phyloP scores from a whole-genome alignment of 164 flowering plant genomes.

The Dillenia suffruticosa region DNA sequence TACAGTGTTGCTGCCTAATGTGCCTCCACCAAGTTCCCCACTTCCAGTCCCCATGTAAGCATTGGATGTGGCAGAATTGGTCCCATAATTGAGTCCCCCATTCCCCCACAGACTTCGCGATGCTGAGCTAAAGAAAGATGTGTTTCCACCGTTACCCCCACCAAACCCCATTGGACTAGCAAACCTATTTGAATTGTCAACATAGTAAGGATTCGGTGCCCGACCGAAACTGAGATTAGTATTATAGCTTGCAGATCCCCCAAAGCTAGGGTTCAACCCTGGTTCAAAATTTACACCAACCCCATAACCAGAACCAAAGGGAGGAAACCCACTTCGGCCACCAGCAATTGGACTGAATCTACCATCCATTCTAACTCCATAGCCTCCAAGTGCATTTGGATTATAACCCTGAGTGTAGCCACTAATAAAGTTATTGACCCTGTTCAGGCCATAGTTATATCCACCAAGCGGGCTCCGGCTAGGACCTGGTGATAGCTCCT shows the following conservation, averaged over 20 bases:
- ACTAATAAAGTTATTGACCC: conserved; percentile 46
- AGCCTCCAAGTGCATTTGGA: conserved; percentile 50
- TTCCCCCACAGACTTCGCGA: conserved; percentile 71
- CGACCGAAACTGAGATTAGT: conserved; percentile 46
- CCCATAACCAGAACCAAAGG: conserved; percentile 53
- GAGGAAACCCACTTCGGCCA: conserved; percentile 42
- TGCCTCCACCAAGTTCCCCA: conserved; percentile 40
- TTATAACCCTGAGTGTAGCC: conserved; percentile 48
- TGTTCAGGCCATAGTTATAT: conserved; percentile 45
- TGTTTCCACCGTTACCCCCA: conserved; percentile 54
- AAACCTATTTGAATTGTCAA: conserved; percentile 45
- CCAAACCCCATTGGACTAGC: conserved; percentile 53
- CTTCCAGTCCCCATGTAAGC: conserved; percentile 50
- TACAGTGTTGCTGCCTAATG: conserved; percentile 33
- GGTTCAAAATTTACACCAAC: conserved; percentile 45
- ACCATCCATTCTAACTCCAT: conserved; percentile 58
- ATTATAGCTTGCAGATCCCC: conserved; percentile 29
- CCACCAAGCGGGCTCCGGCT: conserved; percentile 58
- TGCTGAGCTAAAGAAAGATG: conserved; percentile 55
- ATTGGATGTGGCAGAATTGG: conserved; percentile 43
- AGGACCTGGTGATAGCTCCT: conserved; percentile 62
- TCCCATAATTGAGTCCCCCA: conserved; percentile 52
- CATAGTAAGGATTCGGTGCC: conserved; percentile 38
- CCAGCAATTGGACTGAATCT: conserved; percentile 49
- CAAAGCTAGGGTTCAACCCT: conserved; percentile 41